Evolutionary conservation across 2,329 filamentous ascomycete species (phyloP), one percentile per base, ranked within the genome.

Genomic region (Monosporascus ibericus): DNA sequence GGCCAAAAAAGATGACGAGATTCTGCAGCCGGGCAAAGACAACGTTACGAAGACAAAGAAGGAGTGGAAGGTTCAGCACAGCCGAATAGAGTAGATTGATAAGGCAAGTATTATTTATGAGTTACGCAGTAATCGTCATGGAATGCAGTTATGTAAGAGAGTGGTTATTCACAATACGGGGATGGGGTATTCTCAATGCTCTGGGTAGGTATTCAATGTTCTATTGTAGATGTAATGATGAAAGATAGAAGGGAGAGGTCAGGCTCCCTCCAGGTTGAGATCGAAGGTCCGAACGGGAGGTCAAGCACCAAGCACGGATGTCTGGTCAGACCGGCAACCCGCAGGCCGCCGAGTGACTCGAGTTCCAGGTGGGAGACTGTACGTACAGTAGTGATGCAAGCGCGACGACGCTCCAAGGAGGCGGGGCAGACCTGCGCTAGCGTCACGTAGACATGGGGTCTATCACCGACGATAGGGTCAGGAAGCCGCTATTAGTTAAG

Each of bases 11-110:
- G 48, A 48, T 48, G 44, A 46, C 25, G 36, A 48, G 47, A 27
- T 48, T 37, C 44, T 34, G 37, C 37, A n/a, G 34, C 27, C 49
- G 44, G 49, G 48, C 47, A 48, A 46, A 48, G 55, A 46, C 36
- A 47, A 48, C 34, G 46, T 47, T 48, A 47, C 18, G 42, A 46
- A 27, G 42, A 46, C 34, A 44, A 44, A 54, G 50, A 54, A 55
- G 52, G 52, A 55, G 50, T 37, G 55, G 51, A 52, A 44, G 51
- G 50, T 56, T 46, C 50, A 56, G 55, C 50, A 51, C 52, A 52
- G 55, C 49, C 55, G 55, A 56, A 51, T 51, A 48, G 38, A 27
- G 44, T 47, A 40, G 9, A 34, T 34, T 34, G 30, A 34, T 14
- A 34, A 40, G 17, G 3, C 17, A 40, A 18, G 38, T 40, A 40